Evolutionary conservation across 2,329 filamentous ascomycete species (phyloP).

Genomic region (Trichoderma semiorbis): DNA sequence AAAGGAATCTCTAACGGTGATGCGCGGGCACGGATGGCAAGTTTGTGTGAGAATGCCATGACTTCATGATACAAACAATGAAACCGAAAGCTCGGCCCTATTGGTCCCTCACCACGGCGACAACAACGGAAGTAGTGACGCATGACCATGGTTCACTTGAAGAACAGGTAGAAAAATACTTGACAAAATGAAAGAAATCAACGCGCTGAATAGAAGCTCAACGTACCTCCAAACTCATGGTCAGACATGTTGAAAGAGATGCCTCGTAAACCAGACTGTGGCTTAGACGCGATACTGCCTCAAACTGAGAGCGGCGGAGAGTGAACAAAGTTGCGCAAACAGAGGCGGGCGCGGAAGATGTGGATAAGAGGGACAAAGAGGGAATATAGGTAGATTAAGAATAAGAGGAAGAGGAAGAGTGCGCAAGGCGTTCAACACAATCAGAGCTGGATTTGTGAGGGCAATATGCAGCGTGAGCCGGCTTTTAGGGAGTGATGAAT

Average conservation of each 20-base stretch:
- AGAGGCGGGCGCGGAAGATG: neutral
- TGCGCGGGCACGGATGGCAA: no score
- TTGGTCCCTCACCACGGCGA: neutral
- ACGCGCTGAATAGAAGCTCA: neutral
- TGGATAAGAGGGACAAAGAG: neutral
- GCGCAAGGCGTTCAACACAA: neutral
- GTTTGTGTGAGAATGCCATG: neutral
- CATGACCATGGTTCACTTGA: neutral
- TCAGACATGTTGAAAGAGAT: conserved; percentile 53
- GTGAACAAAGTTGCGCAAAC: neutral
- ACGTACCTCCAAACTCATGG: conserved; percentile 57
- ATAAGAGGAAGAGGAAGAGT: neutral
- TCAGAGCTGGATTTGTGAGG: neutral
- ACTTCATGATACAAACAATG: neutral
- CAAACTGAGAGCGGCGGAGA: neutral
- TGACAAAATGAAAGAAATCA: neutral
- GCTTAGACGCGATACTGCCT: conserved; percentile 12
- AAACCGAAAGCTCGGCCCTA: neutral
- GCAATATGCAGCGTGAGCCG: neutral
- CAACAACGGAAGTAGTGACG: neutral
- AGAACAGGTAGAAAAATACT: neutral
- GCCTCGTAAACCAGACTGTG: neutral
- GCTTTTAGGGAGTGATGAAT: neutral
- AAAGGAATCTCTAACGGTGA: neutral
- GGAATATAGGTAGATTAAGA: neutral